Percentiles rank a stretch among this genome's conserved stretches.
Evolutionary conservation across 208 protist species (phyloP).

Genomic region (Crithidia mellificae): DNA sequence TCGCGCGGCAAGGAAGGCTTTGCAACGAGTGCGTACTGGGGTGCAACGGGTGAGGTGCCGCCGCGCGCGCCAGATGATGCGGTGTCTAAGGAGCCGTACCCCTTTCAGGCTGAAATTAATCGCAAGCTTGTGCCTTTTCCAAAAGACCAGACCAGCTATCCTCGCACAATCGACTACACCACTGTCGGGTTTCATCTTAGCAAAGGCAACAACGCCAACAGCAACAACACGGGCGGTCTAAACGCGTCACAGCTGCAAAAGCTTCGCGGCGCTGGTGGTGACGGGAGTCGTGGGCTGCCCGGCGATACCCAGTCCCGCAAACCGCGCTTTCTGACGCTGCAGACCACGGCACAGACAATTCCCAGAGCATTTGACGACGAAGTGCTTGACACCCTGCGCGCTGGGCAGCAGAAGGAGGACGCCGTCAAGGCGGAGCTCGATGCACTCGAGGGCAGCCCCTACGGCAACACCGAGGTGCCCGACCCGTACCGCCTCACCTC

Average conservation of each 20-base stretch:
- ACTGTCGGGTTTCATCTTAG: slow-evolving; percentile 67
- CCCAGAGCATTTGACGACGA: slow-evolving; percentile 66
- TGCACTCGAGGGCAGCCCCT: slow-evolving; percentile 55
- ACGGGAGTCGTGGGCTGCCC: neutral
- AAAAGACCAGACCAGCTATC: slow-evolving; percentile 76
- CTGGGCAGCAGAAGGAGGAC: slow-evolving; percentile 52
- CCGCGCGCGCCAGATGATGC: slow-evolving; percentile 78
- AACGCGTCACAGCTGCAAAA: slow-evolving; percentile 68
- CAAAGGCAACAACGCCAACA: slow-evolving; percentile 38
- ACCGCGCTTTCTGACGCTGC: slow-evolving; percentile 66
- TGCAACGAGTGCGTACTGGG: slow-evolving; percentile 86
- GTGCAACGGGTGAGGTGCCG: slow-evolving; percentile 67
- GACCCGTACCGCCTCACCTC: slow-evolving; percentile 81
- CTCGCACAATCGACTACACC: slow-evolving; percentile 71
- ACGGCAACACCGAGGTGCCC: slow-evolving; percentile 35
- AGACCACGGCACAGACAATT: slow-evolving; percentile 65
- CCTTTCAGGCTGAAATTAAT: slow-evolving; percentile 81
- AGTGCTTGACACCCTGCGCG: slow-evolving; percentile 57
- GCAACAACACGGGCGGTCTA: slow-evolving; percentile 40
- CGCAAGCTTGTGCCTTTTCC: slow-evolving; percentile 85
- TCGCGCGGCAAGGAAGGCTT: slow-evolving; percentile 61
- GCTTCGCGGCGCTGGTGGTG: slow-evolving; percentile 25
- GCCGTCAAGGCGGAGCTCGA: slow-evolving; percentile 36
- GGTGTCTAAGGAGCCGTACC: slow-evolving; percentile 54
- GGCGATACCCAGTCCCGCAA: slow-evolving; percentile 30